Evolutionary conservation across 129 eudicot genomes (phyloP).

Genomic region (Centella asiatica): DNA sequence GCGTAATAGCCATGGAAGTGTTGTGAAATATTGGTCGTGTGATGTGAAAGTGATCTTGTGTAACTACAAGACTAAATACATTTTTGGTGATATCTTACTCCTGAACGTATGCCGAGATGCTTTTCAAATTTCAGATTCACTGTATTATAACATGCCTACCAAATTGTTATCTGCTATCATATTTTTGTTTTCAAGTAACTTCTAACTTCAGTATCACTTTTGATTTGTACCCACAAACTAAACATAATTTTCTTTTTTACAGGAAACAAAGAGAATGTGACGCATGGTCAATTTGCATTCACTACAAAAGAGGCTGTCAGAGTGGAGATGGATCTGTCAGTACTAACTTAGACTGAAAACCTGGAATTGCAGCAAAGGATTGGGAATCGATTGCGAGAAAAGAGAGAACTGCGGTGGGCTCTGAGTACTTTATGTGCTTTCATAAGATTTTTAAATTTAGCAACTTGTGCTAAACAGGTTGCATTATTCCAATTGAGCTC

Average conservation of each 20-base stretch:
- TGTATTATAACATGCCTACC: too few relatives aligned
- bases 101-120: too few relatives aligned
- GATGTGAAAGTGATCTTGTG: too few relatives aligned
- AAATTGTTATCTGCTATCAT: too few relatives aligned
- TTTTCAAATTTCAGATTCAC: too few relatives aligned
- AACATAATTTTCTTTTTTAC: constrained; percentile 11
- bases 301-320: constrained; percentile 68
- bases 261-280: constrained; percentile 65
- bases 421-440: background rate
- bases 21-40: too few relatives aligned
- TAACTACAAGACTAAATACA: too few relatives aligned
- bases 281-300: constrained; percentile 90
- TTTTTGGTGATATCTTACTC: too few relatives aligned
- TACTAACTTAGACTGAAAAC: constrained; percentile 81
- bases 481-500: too few relatives aligned
- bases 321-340: constrained; percentile 52
- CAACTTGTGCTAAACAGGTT: too few relatives aligned
- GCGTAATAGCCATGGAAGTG: too few relatives aligned
- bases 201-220: too few relatives aligned
- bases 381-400: constrained; percentile 83
- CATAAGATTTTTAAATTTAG: background rate
- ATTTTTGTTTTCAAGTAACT: background rate
- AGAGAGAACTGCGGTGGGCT: constrained; percentile 79
- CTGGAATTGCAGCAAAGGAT: constrained; percentile 84
- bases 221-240: background rate